Percentiles rank a stretch among this genome's conserved stretches.
phyloP scores from a whole-genome alignment of 768 basidiomycete species.

The Xanthoconium purpureum region DNA sequence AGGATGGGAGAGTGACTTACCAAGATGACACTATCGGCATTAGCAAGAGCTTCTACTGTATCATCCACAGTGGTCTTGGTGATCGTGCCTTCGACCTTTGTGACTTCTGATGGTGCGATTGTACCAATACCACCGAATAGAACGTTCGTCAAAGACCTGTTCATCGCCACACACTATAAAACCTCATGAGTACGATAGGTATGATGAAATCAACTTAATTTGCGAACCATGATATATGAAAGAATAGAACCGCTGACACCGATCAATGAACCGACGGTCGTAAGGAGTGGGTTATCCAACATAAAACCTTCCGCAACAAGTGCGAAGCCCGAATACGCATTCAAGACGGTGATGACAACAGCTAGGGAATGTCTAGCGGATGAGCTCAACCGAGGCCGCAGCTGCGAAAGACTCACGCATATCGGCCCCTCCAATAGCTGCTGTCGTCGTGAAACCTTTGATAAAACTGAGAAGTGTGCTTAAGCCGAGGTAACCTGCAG shows the following conservation, averaged over 20 bases:
- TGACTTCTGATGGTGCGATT: constrained; percentile 49
- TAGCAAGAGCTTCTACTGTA: constrained; percentile 70
- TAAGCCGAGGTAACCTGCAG: constrained; percentile 72
- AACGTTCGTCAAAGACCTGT: constrained; percentile 80
- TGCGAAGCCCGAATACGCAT: constrained; percentile 89
- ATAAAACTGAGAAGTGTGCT: constrained; percentile 78
- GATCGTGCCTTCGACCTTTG: constrained; percentile 81
- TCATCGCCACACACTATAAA: constrained; percentile 85
- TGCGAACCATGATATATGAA: constrained; percentile 84
- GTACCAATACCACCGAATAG: constrained; percentile 83
- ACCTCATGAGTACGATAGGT: constrained; percentile 5
- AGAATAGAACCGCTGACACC: constrained; percentile 90
- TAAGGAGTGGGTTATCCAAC: constrained; percentile 81
- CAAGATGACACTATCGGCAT: constrained; percentile 82
- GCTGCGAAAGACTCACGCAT: constrained; percentile 63
- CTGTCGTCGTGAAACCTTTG: constrained; percentile 84
- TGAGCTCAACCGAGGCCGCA: background rate
- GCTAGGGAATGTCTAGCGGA: constrained; percentile 41
- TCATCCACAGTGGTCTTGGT: constrained; percentile 80
- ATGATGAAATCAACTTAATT: background rate
- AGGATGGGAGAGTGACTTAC: constrained; percentile 32
- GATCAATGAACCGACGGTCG: constrained; percentile 81
- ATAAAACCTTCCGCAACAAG: constrained; percentile 92
- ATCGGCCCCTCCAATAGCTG: constrained; percentile 90
- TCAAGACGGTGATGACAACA: constrained; percentile 86